Evolutionary conservation across 2,329 filamentous ascomycete species (phyloP), one percentile per base, ranked within the genome.

Genomic region (Colletotrichum tofieldiae): DNA sequence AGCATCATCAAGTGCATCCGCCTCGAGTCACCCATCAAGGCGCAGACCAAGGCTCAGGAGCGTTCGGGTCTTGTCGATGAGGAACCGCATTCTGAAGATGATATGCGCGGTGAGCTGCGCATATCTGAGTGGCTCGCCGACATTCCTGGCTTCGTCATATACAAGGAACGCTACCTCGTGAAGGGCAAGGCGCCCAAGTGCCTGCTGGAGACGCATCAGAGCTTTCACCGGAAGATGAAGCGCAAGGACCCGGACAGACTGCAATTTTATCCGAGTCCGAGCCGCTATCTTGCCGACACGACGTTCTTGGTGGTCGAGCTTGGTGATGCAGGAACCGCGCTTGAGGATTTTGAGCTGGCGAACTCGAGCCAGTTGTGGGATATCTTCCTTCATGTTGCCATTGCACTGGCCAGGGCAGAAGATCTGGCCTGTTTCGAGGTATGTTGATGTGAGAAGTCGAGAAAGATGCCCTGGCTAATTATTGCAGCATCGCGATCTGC

Each of bases 1-100:
- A 91, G 89, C 78, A 91, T 92, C 76, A 89, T 92, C 80, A 92
- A 92, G 75, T 87, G 89, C 26, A 90, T 92, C 70, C 86, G 90
- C 2, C 84, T 92, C 12, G 80, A 86, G 14, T 91, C 89, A 0
- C 87, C 88, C 5, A 88, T 91, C 71, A 89, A 86, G 72, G 77
- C 87, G 0, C 87, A 90, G 75, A 91, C 89, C 9, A 90, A 89
- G 71, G 80, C 86, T 0, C 89, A 91, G 77, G 81, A 86, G 65
- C 83, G 82, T 39, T 84, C 87, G 0, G 87, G 87, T 0, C 81
- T 91, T 0, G 86, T 91, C 6, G 89, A 91, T 72, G 89, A 91
- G 76, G 86, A 90, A 75, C 87, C 89, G 0, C 89, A 89, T 69
- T 80, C 82, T 2, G 86, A 88, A 71, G 83, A 84, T 1, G 88